A percentile compares a stretch with the other conserved stretches of the same genome.
Evolutionary conservation across 495 filamentous ascomycete genomes (phyloP).

Genomic region (Delitschia confertaspora): DNA sequence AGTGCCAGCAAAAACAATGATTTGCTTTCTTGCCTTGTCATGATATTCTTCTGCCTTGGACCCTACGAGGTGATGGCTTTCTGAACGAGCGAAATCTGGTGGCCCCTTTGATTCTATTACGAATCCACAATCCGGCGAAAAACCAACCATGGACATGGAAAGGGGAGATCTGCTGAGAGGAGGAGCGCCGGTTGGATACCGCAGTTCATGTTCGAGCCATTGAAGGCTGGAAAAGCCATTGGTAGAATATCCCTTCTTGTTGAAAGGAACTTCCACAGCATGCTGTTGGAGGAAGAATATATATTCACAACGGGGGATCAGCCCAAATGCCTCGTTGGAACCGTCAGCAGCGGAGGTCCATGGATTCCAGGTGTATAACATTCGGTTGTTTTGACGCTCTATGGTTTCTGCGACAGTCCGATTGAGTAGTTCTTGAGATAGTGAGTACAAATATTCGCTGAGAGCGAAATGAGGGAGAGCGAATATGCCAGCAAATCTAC

Average conservation of each 20-base stretch:
- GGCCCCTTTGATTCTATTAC: conserved; percentile 82
- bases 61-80: conserved; percentile 61
- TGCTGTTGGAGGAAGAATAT: conserved; percentile 82
- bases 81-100: conserved; percentile 55
- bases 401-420: conserved; percentile 60
- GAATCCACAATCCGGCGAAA: conserved; percentile 89
- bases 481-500: conserved; percentile 71
- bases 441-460: conserved; percentile 54
- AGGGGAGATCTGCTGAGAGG: conserved; percentile 58
- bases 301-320: conserved; percentile 75
- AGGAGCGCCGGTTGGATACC: conserved; percentile 74
- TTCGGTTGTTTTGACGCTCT: conserved; percentile 47
- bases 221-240: conserved; percentile 42
- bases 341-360: conserved; percentile 56
- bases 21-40: conserved; percentile 54
- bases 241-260: conserved; percentile 20
- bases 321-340: conserved; percentile 47
- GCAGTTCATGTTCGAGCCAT: conserved; percentile 73
- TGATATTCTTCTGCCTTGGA: conserved; percentile 70
- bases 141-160: conserved; percentile 74
- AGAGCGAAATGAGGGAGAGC: conserved; percentile 75
- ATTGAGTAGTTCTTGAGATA: conserved; percentile 59
- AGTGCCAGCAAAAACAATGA: conserved; percentile 56
- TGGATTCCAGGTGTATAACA: conserved; percentile 38
- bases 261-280: conserved; percentile 35